Conservation (phyloP, 176 grass and related monocot species). For the Tuctoria greenei region DNA sequence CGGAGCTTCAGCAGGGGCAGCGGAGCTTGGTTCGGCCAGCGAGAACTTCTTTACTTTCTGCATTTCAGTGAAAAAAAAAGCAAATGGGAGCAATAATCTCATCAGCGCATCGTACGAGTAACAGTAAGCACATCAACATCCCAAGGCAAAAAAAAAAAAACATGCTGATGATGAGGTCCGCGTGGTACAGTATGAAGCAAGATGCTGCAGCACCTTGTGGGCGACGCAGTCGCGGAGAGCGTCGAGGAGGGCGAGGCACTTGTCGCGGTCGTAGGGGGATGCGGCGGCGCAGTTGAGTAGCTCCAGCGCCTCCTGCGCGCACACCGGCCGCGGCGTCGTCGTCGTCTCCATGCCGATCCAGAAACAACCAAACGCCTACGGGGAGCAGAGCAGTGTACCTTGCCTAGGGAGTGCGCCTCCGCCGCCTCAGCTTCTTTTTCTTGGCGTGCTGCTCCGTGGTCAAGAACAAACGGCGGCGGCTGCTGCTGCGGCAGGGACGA, state of each 20-base stretch:
- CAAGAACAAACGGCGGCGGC: slow-evolving; percentile 27
- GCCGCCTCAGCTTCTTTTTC: no score
- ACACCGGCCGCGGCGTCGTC: slow-evolving; percentile 51
- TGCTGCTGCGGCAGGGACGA: no score
- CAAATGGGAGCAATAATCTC: no score
- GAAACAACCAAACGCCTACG: neutral
- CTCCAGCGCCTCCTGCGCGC: slow-evolving; percentile 76
- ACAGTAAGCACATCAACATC: no score
- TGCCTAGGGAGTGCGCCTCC: neutral
- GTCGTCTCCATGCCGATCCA: slow-evolving; percentile 39
- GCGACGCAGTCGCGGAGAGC: slow-evolving; percentile 68
- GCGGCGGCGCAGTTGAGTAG: slow-evolving; percentile 81
- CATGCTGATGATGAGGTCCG: no score
- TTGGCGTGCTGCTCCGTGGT: neutral
- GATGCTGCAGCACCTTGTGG: slow-evolving; percentile 49
- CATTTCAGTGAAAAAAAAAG: slow-evolving; percentile 21
- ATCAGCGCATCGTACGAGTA: neutral
- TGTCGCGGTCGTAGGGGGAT: slow-evolving; percentile 65
- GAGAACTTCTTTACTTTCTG: slow-evolving; percentile 87
- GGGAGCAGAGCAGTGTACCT: neutral
- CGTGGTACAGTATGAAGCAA: no score
- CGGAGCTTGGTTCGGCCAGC: slow-evolving; percentile 47
- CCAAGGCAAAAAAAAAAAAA: no score
- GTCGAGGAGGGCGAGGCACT: slow-evolving; percentile 72
- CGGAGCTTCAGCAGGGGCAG: slow-evolving; percentile 32